A percentile compares a stretch with the other conserved stretches of the same genome.
phyloP scores from a whole-genome alignment of 805 yeast genomes.

The Priceomyces haplophilus region DNA sequence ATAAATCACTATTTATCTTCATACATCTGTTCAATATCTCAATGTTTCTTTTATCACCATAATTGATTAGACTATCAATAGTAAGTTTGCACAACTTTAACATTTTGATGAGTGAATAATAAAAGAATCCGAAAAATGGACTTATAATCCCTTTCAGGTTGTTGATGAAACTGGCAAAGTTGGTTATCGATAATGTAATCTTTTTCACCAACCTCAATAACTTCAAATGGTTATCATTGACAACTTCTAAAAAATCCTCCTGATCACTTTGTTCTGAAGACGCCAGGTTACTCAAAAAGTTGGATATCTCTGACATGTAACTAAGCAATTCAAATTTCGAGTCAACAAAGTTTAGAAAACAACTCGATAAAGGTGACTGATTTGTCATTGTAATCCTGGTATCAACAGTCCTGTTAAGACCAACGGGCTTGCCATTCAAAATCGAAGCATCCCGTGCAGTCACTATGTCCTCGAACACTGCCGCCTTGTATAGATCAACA shows the following conservation, averaged over 20 bases:
- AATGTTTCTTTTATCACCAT: slow-evolving; percentile 15
- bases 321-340: slow-evolving; percentile 36
- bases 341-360: slow-evolving; percentile 24
- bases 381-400: slow-evolving; percentile 3
- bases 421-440: slow-evolving; percentile 4
- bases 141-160: slow-evolving; percentile 17
- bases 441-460: slow-evolving; percentile 14
- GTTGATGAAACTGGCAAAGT: slow-evolving; percentile 28
- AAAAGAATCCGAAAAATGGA: slow-evolving; percentile 34
- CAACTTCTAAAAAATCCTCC: slow-evolving; percentile 19
- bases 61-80: slow-evolving; percentile 25
- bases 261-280: slow-evolving; percentile 14
- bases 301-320: slow-evolving; percentile 34
- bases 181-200: slow-evolving; percentile 25
- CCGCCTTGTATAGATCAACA: slow-evolving; percentile 13
- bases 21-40: slow-evolving; percentile 29
- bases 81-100: slow-evolving; percentile 35
- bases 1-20: slow-evolving; percentile 37
- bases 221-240: slow-evolving; percentile 39
- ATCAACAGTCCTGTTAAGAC: slow-evolving; percentile 6
- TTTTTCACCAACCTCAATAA: slow-evolving; percentile 37
- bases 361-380: slow-evolving; percentile 3
- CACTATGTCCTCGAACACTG: slow-evolving; percentile 14
- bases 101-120: slow-evolving; percentile 31
- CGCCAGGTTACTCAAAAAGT: slow-evolving; percentile 9